A percentile compares a stretch with the other conserved stretches of the same genome.
Evolutionary conservation across 768 basidiomycete species (phyloP).

Genomic region (Trichaptum fuscoviolaceum): DNA sequence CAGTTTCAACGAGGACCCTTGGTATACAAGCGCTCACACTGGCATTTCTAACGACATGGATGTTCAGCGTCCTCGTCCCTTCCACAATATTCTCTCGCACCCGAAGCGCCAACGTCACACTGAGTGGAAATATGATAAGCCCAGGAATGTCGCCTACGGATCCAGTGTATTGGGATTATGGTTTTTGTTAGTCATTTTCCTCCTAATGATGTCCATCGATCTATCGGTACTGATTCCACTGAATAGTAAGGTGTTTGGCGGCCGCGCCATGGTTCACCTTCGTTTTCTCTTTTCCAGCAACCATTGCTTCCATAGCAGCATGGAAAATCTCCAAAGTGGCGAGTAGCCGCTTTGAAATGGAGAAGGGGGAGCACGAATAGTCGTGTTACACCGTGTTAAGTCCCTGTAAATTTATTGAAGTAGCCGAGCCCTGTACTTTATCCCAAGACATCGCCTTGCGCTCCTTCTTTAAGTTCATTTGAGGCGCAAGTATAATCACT

Average conservation of each 20-base stretch:
- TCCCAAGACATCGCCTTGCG: too few species aligned
- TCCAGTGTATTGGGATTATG: constrained; percentile 13
- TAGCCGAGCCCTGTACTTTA: too few species aligned
- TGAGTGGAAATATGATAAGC: constrained; percentile 3
- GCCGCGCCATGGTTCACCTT: constrained; percentile 16
- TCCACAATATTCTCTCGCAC: constrained; percentile 12
- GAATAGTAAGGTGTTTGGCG: constrained; percentile 12
- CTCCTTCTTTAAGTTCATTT: too few species aligned
- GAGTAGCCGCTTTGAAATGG: not conserved
- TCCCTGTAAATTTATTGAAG: not conserved
- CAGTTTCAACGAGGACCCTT: constrained; percentile 11
- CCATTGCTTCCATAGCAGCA: not conserved
- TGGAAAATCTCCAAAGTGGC: not conserved
- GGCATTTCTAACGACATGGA: constrained; percentile 8
- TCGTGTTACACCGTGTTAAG: not conserved
- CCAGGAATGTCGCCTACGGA: constrained; percentile 6
- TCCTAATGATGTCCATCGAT: not conserved
- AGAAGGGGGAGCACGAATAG: not conserved
- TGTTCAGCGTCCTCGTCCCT: constrained; percentile 12
- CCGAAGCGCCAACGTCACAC: constrained; percentile 8
- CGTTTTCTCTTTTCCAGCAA: constrained; percentile 10
- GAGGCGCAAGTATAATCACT: too few species aligned
- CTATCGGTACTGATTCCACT: not conserved
- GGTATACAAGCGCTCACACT: constrained; percentile 10
- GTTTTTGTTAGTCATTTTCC: constrained; percentile 10